These are phyloP conservation scores for Sclerotinia sclerotiorum DNA, from an alignment of 2,329 filamentous ascomycete genomes.

Conservation along the genomic window DNA sequence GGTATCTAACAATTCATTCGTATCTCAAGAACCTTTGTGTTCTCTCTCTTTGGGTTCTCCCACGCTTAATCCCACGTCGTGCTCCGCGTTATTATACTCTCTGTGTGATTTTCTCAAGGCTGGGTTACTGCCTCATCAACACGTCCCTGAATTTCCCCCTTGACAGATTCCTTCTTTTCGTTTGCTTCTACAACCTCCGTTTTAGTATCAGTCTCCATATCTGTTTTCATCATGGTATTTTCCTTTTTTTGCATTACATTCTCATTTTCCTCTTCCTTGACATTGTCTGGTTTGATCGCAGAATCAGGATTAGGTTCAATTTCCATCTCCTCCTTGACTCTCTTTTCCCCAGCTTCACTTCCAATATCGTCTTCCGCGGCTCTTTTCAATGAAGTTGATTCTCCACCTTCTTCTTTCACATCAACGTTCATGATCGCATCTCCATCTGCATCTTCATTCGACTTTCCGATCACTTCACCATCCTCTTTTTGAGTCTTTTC, in stretches of 20 bases:
- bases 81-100: background rate
- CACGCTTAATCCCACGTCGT: no score
- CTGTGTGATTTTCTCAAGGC: background rate
- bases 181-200: background rate
- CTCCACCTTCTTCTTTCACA: conserved; percentile 32
- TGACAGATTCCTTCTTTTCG: conserved; percentile 27
- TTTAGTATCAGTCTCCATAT: background rate
- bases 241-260: background rate
- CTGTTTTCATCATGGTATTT: background rate
- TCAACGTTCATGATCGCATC: conserved; percentile 27
- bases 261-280: background rate
- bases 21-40: background rate
- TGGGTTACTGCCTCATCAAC: background rate
- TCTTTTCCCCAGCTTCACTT: conserved; percentile 28
- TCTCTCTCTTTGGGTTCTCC: background rate
- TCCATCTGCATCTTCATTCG: conserved; percentile 38
- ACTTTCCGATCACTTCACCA: conserved; percentile 43
- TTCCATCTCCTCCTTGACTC: conserved; percentile 14
- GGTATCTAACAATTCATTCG: background rate
- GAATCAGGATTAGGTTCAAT: background rate
- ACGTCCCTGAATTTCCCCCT: conserved; percentile 18
- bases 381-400: conserved; percentile 50
- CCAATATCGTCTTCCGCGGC: conserved; percentile 53
- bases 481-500: conserved; percentile 56
- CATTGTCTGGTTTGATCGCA: background rate